Percentiles rank a stretch among this genome's conserved stretches.
phyloP scores from a whole-genome alignment of 345 rosid genomes.

The Trapa bicornis region DNA sequence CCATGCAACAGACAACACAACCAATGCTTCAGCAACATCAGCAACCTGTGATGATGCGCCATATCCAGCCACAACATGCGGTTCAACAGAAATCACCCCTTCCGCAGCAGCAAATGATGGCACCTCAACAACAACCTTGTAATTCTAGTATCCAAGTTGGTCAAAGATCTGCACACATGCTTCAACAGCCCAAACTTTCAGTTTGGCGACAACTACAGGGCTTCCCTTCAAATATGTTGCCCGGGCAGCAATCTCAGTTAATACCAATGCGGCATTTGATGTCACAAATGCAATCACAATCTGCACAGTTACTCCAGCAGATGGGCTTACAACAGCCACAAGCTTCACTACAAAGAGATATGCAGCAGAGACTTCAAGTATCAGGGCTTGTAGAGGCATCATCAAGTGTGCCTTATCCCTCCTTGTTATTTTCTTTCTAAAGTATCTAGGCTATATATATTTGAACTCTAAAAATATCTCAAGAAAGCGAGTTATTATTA shows the following conservation, averaged over 20 bases:
- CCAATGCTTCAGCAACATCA: constrained; percentile 72
- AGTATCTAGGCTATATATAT: neutral
- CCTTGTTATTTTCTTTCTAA: constrained; percentile 1
- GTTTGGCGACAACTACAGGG: constrained; percentile 56
- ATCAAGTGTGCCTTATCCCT: constrained; percentile 42
- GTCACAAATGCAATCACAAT: constrained; percentile 71
- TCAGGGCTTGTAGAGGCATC: constrained; percentile 67
- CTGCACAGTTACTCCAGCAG: constrained; percentile 56
- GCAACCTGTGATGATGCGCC: constrained; percentile 53
- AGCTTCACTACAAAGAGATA: constrained; percentile 22
- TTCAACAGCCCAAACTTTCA: constrained; percentile 57
- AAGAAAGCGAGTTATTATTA: neutral
- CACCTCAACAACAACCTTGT: constrained; percentile 59
- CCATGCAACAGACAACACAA: constrained; percentile 56
- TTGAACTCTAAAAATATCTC: neutral
- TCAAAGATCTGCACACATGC: constrained; percentile 61
- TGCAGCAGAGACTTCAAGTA: constrained; percentile 70
- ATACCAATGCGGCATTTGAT: constrained; percentile 63
- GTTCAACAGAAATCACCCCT: constrained; percentile 62
- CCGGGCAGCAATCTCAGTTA: constrained; percentile 69
- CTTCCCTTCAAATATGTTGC: constrained; percentile 40
- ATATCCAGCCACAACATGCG: constrained; percentile 53
- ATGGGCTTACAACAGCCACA: constrained; percentile 40
- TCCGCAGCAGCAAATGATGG: constrained; percentile 58
- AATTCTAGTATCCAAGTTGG: constrained; percentile 56